Evolutionary conservation across 192 early-diverging fungal species (phyloP), one percentile per base, ranked within the genome.

Genomic region (Lobosporangium transversale): DNA sequence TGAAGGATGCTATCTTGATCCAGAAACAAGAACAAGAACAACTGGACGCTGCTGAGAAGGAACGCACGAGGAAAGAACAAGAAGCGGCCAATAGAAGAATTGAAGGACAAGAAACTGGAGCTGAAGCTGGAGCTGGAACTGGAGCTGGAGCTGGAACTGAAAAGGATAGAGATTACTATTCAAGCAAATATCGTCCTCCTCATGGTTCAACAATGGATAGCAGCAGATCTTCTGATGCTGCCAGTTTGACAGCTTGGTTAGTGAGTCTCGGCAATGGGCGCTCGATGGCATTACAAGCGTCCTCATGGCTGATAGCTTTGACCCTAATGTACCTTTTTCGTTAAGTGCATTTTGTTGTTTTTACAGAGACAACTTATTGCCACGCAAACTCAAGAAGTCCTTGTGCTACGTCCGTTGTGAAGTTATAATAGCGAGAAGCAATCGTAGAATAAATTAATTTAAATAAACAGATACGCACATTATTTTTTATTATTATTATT

Each of bases 261-360:
- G n/a, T n/a, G n/a, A n/a, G n/a, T n/a, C n/a, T n/a, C n/a, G n/a
- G n/a, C n/a, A n/a, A n/a, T n/a, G n/a, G n/a, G n/a, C n/a, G n/a
- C n/a, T n/a, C n/a, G n/a, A n/a, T 14, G 23, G 0, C 47, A 10
- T 15, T 68, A 21, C 68, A 63, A 17, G 60, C 53, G 9, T 57
- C 56, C 17, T 56, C 60, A 11, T 71, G 51, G 12, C 47, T 71
- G n/a, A 33, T 55, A 14, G 53, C 47, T 18, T 0, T 63, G 60
- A 29, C 68, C 8, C 29, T 63, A 21, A 21, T 71, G 26, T 60
- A 35, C 17, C 35, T 71, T 56, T 63, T 71, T 56, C 60, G 60
- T 56, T 71, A 62, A 33, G 24, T 44, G 35, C 26, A 15, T 1
- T 49, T 15, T 49, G 18, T 20, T 10, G 12, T 6, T 9, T 21